phyloP scores from a whole-genome alignment of 495 filamentous ascomycete species.

The Tuber brumale region DNA sequence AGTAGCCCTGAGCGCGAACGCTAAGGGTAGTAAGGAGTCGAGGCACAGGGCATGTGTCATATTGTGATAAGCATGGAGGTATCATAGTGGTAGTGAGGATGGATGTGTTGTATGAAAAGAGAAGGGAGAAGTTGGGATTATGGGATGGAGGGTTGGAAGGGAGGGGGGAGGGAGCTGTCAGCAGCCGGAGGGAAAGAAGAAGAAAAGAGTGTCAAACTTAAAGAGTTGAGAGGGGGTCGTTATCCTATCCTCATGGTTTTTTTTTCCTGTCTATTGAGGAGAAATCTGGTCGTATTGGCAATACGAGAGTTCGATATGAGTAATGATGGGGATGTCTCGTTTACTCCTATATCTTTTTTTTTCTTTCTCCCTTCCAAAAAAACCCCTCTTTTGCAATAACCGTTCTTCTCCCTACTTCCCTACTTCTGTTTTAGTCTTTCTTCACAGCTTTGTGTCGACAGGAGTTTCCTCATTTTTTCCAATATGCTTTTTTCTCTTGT shows the following conservation, averaged over 20 bases:
- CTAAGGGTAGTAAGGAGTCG: constrained; percentile 48
- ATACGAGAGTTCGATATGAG: constrained; percentile 18
- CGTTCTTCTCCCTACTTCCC: neutral
- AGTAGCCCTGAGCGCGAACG: constrained; percentile 87
- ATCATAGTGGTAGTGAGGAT: neutral
- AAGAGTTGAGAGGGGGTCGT: neutral
- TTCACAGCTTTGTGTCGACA: neutral
- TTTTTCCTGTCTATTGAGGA: neutral
- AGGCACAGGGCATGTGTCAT: constrained; percentile 27
- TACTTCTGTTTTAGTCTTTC: neutral
- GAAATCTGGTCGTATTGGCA: neutral
- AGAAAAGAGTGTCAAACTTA: neutral
- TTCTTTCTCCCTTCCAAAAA: neutral
- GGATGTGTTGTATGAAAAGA: neutral
- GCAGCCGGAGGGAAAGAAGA: neutral
- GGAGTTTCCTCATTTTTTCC: constrained; percentile 18
- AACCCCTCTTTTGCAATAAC: neutral
- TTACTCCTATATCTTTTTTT: constrained; percentile 22
- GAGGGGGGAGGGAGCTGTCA: neutral
- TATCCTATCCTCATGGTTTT: neutral
- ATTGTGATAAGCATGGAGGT: constrained; percentile 9
- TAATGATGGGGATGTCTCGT: constrained; percentile 16
- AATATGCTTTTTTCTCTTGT: constrained; percentile 13
- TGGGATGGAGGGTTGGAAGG: neutral
- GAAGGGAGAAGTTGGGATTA: constrained; percentile 5